Base-by-base conservation (phyloP, 495 filamentous ascomycete species). In the Parathielavia appendiculata region DNA sequence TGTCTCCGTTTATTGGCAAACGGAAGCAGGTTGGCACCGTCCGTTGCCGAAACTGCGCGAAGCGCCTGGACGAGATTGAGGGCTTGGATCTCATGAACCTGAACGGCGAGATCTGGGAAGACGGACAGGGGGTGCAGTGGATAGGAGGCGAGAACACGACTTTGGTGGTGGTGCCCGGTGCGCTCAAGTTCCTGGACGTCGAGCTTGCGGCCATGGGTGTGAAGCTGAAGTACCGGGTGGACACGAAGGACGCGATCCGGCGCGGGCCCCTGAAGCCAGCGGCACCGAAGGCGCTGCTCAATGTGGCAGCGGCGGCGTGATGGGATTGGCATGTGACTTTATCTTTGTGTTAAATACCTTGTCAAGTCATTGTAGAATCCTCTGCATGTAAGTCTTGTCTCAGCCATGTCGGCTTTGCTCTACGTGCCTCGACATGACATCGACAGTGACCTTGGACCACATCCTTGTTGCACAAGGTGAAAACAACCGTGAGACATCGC, bases 141-240 rank as follows among this genome's bases (percentile, higher is more conserved):
- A 80, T 89, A 26, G 95, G 93, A 16, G 93, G 93, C 53, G 87
- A 90, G 49, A 83, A 97, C 66, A 92, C 92, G 5, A 92, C 93
- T 30, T 73, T 92, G 47, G 91, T 97, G 59, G 91, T 88, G 51
- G 88, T 98, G 50, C 93, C 93, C 0, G 92, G 91, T 54, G 93
- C 95, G 48, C 72, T 98, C 63, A 87, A 86, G 73, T 97, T 90
- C 77, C 69, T 98, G 60, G 93, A 98, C 78, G 92, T 95, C 7
- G 93, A 98, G 70, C 75, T 98, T 61, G 88, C 90, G 43, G 89
- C 91, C 43, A 97, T 72, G 68, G 69, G 69, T 32, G 66, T 70
- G 14, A 72, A 72, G 52, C 34, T 72, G 43, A 72, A 69, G 79
- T 98, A 93, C 73, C 86, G 85, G 73, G 82, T 97, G 35, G 83